Evolutionary conservation across 352 stramenopile genomes (phyloP).

Genomic region (Globisporangium radiosum): DNA sequence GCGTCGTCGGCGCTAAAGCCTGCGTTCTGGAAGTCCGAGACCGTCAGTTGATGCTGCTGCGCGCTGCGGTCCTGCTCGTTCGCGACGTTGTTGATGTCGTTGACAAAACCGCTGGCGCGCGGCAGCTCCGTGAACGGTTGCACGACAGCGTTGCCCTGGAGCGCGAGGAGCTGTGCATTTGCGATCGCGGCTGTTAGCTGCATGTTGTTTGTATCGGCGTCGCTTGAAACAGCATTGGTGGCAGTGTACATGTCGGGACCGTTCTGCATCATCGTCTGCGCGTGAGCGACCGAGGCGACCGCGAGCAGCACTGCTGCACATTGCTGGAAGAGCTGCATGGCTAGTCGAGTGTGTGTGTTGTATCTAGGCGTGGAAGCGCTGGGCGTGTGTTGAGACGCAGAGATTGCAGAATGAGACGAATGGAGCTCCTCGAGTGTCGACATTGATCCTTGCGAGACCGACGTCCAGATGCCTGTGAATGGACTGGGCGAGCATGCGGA

Average conservation of each 20-base stretch:
- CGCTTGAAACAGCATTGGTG: background rate
- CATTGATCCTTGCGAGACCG: too few species aligned
- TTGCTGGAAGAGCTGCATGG: conserved; percentile 11
- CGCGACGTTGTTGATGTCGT: conserved; percentile 5
- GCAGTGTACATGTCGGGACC: background rate
- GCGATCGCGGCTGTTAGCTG: background rate
- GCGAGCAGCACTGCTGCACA: conserved; percentile 6
- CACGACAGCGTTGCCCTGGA: conserved; percentile 9
- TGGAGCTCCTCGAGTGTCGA: too few species aligned
- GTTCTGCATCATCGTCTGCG: background rate
- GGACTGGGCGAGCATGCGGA: too few species aligned
- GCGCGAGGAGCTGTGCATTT: background rate
- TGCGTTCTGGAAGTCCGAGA: conserved; percentile 16
- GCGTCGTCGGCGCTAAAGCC: conserved; percentile 13
- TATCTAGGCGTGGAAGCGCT: too few species aligned
- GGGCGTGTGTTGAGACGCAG: background rate
- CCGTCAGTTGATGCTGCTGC: background rate
- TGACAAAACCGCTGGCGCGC: conserved; percentile 5
- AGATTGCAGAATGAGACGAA: background rate
- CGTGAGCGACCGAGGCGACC: conserved; percentile 1
- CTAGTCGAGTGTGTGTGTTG: background rate
- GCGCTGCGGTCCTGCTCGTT: background rate
- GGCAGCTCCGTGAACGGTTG: conserved; percentile 8
- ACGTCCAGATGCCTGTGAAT: too few species aligned
- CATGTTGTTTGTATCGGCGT: background rate